Evolutionary conservation across 768 basidiomycete species (phyloP).

Genomic region (Suillus alpinus): DNA sequence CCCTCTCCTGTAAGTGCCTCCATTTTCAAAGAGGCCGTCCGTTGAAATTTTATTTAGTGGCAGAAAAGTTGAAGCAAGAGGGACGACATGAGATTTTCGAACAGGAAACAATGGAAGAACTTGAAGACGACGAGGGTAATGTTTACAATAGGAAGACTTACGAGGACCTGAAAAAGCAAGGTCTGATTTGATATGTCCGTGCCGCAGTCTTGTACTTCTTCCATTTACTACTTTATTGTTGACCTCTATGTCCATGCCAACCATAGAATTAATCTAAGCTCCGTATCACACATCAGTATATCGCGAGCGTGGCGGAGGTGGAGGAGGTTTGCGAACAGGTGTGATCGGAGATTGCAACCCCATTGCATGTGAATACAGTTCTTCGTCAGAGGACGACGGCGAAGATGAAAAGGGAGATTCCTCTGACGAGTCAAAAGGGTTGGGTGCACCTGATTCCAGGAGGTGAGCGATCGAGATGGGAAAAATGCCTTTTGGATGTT

Average conservation of each 20-base stretch:
- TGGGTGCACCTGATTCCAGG: slow-evolving; percentile 29
- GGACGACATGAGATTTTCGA: slow-evolving; percentile 92
- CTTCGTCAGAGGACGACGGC: slow-evolving; percentile 83
- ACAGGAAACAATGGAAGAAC: slow-evolving; percentile 95
- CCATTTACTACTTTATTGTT: slow-evolving; percentile 7
- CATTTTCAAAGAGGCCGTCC: neutral
- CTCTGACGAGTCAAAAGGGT: slow-evolving; percentile 73
- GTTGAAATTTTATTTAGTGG: slow-evolving; percentile 52
- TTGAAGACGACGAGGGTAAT: slow-evolving; percentile 98
- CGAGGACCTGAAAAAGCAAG: slow-evolving; percentile 95
- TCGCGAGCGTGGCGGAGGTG: slow-evolving; percentile 22
- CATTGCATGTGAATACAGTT: slow-evolving; percentile 72
- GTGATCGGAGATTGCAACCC: slow-evolving; percentile 67
- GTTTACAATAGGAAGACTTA: slow-evolving; percentile 99
- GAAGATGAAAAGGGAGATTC: slow-evolving; percentile 70
- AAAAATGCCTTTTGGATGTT: slow-evolving; percentile 57
- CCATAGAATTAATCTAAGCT: slow-evolving; percentile 4
- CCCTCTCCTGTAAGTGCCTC: slow-evolving; percentile 74
- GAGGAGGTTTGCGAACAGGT: slow-evolving; percentile 31
- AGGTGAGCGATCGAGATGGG: slow-evolving; percentile 39
- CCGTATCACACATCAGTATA: slow-evolving; percentile 7
- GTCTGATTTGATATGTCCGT: slow-evolving; percentile 58
- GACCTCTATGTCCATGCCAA: slow-evolving; percentile 3
- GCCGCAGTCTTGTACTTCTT: slow-evolving; percentile 2
- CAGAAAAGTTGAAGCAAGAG: slow-evolving; percentile 95